Base-by-base conservation (phyloP, 768 basidiomycete species). In the Lactifluus pinguis region DNA sequence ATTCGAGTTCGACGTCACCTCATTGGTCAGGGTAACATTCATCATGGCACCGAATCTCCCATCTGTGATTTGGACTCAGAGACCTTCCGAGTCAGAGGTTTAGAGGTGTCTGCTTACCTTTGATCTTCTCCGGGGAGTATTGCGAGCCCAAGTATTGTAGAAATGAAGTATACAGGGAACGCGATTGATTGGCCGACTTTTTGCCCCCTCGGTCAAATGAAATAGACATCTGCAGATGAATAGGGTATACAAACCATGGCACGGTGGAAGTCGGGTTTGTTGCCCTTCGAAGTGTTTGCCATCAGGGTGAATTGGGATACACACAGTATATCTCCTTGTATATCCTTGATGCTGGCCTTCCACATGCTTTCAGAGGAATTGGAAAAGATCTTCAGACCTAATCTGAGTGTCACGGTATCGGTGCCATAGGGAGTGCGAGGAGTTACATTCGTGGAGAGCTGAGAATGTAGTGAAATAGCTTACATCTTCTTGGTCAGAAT, bases 11-110 rank as follows among this genome's bases (percentile, higher is more conserved):
- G 44, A 67, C 77, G 44, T 71, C 56, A 90, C 92, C 76, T 98
- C 94, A 70, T 98, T 98, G 21, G 81, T 86, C 58, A 95, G 73
- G 63, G 77, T 82, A 55, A 98, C 91, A 59, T 85, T 81, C 94
- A 98, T 98, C 94, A 95, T 95, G 5, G 93, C 94, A 36, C 93
- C 93, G 69, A 98, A 97, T 66, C 77, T 79, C n/a, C 94, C 94
- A 71, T 98, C 94, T 95, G 62, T 59, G 39, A 54, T 29, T 19
- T 54, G 36, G 61, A 50, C 44, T 51, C 57, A 51, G 58, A 69
- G 49, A 67, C 38, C 14, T 1, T 63, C 36, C 60, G 5, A 42
- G 53, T 32, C 57, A 49, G 6, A 6, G 34, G 39, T 32, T 59
- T 34, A 38, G n/a, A 54, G 32, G 34, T 11, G 53, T 38, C 21